phyloP scores from a whole-genome alignment of 1,284 basidiomycete species.

The Heterobasidion annosum region DNA sequence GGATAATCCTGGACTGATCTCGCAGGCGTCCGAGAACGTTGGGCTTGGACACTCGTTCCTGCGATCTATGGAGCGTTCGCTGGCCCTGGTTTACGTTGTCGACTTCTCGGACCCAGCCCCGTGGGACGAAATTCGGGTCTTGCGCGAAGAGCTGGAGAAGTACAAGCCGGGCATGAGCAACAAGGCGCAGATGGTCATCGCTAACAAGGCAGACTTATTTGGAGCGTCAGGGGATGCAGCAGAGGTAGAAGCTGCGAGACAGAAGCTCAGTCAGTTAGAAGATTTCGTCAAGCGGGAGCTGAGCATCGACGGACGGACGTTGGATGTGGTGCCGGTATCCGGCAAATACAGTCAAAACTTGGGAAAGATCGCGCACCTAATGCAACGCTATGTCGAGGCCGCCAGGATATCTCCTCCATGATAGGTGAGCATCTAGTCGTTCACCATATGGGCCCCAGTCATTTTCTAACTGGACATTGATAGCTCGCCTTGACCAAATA shows the following conservation, averaged over 20 bases:
- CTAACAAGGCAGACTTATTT: conserved; percentile 91
- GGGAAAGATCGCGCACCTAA: conserved; percentile 50
- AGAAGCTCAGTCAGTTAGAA: conserved; percentile 47
- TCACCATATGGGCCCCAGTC: neutral
- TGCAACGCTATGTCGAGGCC: conserved; percentile 59
- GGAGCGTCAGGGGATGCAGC: conserved; percentile 32
- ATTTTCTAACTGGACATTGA: neutral
- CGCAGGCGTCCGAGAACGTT: conserved; percentile 78
- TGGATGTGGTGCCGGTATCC: conserved; percentile 72
- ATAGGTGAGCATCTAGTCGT: neutral
- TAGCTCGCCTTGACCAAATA: no score
- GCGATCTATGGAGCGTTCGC: conserved; percentile 87
- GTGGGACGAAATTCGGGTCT: conserved; percentile 65
- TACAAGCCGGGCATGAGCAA: conserved; percentile 75
- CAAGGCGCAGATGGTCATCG: conserved; percentile 76
- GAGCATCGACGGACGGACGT: conserved; percentile 17
- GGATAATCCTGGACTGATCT: conserved; percentile 95
- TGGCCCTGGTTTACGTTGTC: conserved; percentile 87
- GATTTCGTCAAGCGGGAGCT: conserved; percentile 45
- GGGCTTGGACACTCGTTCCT: conserved; percentile 94
- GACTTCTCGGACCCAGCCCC: conserved; percentile 73
- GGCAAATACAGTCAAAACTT: conserved; percentile 80
- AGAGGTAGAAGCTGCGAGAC: conserved; percentile 44
- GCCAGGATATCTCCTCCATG: conserved; percentile 23
- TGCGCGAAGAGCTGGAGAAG: conserved; percentile 77